Evolutionary conservation across 192 early-diverging fungal genomes (phyloP), one percentile per base, ranked within the genome.

Genomic region (Borealophlyctis nickersoniae): DNA sequence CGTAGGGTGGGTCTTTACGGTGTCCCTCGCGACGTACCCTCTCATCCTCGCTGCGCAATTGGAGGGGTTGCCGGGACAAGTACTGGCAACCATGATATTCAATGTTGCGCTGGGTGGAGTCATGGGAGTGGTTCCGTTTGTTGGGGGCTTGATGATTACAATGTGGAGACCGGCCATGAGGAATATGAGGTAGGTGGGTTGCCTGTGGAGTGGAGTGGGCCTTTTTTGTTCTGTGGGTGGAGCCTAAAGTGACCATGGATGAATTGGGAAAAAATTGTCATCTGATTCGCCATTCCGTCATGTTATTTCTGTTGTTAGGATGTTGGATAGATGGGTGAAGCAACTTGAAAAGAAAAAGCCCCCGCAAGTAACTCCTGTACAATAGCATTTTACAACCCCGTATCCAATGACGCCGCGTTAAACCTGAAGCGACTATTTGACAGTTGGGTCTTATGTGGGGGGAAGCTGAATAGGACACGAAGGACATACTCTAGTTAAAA

Each of bases 41-140:
- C 0, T 69, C 35, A 50, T 69, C 19, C 39, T 69, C 3, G 67
- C 67, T 2, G 22, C 67, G 11, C 67, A 69, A 69, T 30, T 63
- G 7, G 48, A 39, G 16, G 54, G 63, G 24, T 55, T 69, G 1
- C 67, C 67, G n/a, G 7, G 19, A 11, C 60, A 56, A 24, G 59
- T 69, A 28, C 16, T 63, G 33, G 16, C 48, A 16, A 62, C 29
- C 27, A 69, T 69, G 67, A 28, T 62, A n/a, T 36, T 52, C 14
- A 63, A 69, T 52, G 28, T 30, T 11, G 4, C 31, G 9, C 27
- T 69, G 16, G 67, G 67, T 14, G 67, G 53, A 4, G 52, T 23
- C 3, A 26, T 69, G 24, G 59, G 67, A 7, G 14, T 62, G 60
- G 28, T 69, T 29, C 67, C 67, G 31, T 36, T 69, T 16, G 53